Base-by-base conservation (phyloP, 441 rosid genomes). In the Adansonia rubrostipa region DNA sequence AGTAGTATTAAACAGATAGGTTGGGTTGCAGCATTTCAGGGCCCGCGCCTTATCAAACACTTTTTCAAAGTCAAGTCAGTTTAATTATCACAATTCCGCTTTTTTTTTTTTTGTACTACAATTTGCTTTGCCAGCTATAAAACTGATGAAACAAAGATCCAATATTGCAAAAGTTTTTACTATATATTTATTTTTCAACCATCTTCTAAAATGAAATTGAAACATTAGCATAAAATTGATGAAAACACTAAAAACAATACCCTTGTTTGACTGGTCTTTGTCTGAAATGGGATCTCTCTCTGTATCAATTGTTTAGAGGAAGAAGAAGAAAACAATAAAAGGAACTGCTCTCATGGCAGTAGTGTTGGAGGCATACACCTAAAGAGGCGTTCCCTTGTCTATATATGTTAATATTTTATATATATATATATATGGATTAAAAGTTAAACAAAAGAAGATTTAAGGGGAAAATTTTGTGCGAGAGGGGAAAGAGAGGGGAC, bases 311-410 rank as follows among this genome's bases (percentile, higher is more conserved):
- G 28, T 69, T 6, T 19, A 77, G 51, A 54, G 15, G 28, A 24
- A 0, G 28, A 24, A 24, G n/a, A 36, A 13, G 51, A 3, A 22
- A 42, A 33, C 6, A 77, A 68, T 9, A 57, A 68, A 3, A 76
- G 56, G 54, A 76, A 51, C 7, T 2, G 17, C 42, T 19, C 19
- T 24, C 28, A 24, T 24, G 22, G 11, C 5, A 36, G 73, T 42
- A 9, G 11, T 7, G 54, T 6, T 70, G 60, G 64, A 48, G 51
- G 28, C 28, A 24, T 24, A 24, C 1, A 24, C 28, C 28, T 24
- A 44, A 56, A 69, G 42, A 42, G 79, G 36, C 68, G 74, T 68
- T 15, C 67, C 58, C 14, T 77, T 68, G 74, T 68, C 36, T 57
- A 44, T 5, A 28, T 4, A 2, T 7, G 14, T 4, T 15, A 4